phyloP scores from a whole-genome alignment of 768 basidiomycete species.

The Zangia roseola region DNA sequence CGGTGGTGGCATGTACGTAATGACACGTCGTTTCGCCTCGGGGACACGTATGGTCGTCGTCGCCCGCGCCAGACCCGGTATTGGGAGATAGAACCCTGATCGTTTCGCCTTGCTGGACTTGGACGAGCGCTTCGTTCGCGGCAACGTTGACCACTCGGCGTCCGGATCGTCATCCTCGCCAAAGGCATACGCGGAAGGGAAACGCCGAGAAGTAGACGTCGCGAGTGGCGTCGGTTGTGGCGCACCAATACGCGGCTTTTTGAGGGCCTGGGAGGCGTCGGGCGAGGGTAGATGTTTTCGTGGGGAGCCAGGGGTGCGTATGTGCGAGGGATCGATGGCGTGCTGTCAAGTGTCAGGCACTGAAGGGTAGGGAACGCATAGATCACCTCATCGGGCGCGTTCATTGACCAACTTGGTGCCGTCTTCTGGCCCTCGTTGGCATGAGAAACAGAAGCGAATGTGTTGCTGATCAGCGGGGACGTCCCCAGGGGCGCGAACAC shows the following conservation, averaged over 20 bases:
- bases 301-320: slow-evolving; percentile 7
- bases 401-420: slow-evolving; percentile 7
- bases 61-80: background rate
- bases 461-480: background rate
- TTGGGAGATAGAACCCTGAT: slow-evolving; percentile 27
- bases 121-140: background rate
- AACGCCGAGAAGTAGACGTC: background rate
- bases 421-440: background rate
- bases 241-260: background rate
- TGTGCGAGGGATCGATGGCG: background rate
- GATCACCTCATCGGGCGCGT: slow-evolving; percentile 2
- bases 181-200: slow-evolving; percentile 19
- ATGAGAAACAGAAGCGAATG: background rate
- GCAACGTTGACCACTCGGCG: slow-evolving; percentile 18
- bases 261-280: background rate
- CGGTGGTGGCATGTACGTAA: slow-evolving; percentile 31
- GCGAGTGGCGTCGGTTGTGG: background rate
- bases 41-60: background rate
- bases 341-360: background rate
- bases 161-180: slow-evolving; percentile 21
- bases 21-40: slow-evolving; percentile 19
- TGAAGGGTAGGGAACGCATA: background rate
- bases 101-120: slow-evolving; percentile 6
- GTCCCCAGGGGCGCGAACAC: background rate
- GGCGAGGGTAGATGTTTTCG: slow-evolving; percentile 5